These are phyloP conservation scores for Irpex lacteus DNA, from an alignment of 1,284 basidiomycete species.

Conservation along the genomic window DNA sequence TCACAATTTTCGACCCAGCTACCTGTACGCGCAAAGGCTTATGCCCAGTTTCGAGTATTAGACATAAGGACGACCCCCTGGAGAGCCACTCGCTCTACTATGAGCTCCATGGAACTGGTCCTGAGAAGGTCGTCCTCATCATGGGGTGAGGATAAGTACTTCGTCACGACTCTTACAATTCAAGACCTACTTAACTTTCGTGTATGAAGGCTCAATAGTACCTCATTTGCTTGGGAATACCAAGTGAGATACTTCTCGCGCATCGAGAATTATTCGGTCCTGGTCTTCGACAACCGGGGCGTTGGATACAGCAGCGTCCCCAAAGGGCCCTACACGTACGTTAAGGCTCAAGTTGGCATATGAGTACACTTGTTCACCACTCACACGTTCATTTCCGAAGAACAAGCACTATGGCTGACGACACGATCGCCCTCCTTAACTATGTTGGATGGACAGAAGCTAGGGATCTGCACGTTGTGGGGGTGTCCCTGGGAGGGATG, in stretches of 20 bases:
- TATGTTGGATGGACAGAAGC: conserved; percentile 53
- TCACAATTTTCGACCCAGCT: conserved; percentile 49
- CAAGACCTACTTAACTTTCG: neutral
- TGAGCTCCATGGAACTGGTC: conserved; percentile 68
- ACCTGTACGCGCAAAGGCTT: conserved; percentile 68
- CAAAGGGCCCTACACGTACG: conserved; percentile 60
- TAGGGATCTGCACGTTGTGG: conserved; percentile 69
- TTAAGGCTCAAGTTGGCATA: conserved; percentile 14
- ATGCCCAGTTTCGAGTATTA: conserved; percentile 64
- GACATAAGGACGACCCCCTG: conserved; percentile 44
- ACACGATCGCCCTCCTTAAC: conserved; percentile 67
- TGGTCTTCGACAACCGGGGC: conserved; percentile 89
- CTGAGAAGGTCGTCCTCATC: conserved; percentile 65
- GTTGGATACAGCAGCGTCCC: conserved; percentile 78
- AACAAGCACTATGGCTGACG: conserved; percentile 78
- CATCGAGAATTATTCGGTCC: conserved; percentile 49
- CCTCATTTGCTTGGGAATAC: conserved; percentile 58
- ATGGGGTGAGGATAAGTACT: conserved; percentile 55
- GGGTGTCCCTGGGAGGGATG: conserved; percentile 85
- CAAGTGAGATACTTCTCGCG: conserved; percentile 60
- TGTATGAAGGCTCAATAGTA: conserved; percentile 49
- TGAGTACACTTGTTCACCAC: neutral
- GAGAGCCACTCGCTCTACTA: conserved; percentile 75
- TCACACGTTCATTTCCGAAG: conserved; percentile 31
- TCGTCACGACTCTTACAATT: neutral